Conservation (phyloP, 305 asterid genomes). For the Solanum hybrid region DNA sequence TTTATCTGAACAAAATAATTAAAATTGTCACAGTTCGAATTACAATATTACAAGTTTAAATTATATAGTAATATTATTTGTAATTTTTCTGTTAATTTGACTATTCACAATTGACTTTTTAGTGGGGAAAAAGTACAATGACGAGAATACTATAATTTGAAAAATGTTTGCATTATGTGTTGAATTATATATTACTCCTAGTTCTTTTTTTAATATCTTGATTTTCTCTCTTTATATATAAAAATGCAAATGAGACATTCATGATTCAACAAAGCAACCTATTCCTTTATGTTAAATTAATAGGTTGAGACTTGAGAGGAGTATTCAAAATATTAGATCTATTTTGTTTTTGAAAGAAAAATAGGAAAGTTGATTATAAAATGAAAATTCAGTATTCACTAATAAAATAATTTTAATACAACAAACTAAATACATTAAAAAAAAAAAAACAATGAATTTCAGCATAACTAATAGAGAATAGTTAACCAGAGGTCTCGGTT, state of each 20-base stretch:
- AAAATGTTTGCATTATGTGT: background rate
- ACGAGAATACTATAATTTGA: background rate
- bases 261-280: background rate
- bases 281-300: background rate
- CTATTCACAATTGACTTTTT: background rate
- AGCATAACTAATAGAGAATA: background rate
- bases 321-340: background rate
- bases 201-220: background rate
- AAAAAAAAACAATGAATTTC: too few relatives aligned
- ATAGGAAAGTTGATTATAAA: background rate
- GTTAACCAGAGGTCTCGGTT: too few relatives aligned
- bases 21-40: background rate
- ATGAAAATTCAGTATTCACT: too few relatives aligned
- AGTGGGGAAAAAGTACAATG: background rate
- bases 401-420: background rate
- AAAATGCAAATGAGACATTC: background rate
- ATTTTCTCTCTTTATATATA: background rate
- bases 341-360: too few relatives aligned
- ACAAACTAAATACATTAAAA: background rate
- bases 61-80: background rate
- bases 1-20: background rate
- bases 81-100: background rate
- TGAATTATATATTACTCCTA: background rate
- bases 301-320: background rate
- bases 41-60: background rate